Conservation (phyloP, 345 rosid species). For the Reutealis trisperma region DNA sequence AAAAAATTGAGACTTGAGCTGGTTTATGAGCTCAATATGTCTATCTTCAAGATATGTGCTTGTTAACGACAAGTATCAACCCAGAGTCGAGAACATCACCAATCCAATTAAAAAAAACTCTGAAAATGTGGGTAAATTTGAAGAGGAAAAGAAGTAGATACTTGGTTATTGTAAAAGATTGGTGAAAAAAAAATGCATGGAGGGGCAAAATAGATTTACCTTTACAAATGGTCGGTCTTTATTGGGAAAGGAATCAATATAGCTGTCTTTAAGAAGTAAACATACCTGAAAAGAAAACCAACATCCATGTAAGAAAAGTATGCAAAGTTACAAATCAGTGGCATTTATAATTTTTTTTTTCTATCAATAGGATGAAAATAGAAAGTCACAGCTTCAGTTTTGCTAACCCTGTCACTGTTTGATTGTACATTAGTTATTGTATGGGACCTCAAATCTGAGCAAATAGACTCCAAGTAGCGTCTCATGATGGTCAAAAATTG, state of each 20-base stretch:
- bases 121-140: background rate
- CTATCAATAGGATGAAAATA: slow-evolving; percentile 4
- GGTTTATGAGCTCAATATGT: background rate
- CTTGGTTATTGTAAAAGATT: background rate
- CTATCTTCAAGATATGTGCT: background rate
- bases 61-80: background rate
- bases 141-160: background rate
- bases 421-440: slow-evolving; percentile 96
- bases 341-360: background rate
- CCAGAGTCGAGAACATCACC: background rate
- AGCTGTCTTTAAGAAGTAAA: slow-evolving; percentile 90
- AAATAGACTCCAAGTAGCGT: slow-evolving; percentile 80
- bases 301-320: slow-evolving; percentile 4
- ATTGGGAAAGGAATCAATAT: slow-evolving; percentile 78
- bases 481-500: slow-evolving; percentile 73
- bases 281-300: slow-evolving; percentile 64
- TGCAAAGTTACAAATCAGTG: background rate
- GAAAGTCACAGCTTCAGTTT: slow-evolving; percentile 21
- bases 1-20: background rate
- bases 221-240: slow-evolving; percentile 76
- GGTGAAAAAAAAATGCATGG: background rate
- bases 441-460: slow-evolving; percentile 76
- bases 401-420: slow-evolving; percentile 80
- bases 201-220: slow-evolving; percentile 41
- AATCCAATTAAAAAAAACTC: background rate